Conservation (phyloP, 192 early-diverging fungal species). For the Coemansia sp. region DNA sequence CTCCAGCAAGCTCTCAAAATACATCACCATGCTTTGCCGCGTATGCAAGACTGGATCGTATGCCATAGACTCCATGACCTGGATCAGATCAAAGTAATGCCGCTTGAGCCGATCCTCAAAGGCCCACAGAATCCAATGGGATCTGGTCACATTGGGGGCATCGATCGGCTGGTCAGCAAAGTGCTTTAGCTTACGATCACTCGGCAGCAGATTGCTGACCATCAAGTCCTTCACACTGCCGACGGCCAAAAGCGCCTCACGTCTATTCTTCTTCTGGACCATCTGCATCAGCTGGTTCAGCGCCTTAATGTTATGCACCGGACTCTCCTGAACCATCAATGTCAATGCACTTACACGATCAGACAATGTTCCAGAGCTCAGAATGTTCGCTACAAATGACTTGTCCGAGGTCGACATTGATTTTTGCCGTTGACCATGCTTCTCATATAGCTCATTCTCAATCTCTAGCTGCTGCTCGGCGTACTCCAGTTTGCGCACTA, state of each 20-base stretch:
- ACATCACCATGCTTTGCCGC: conserved; percentile 73
- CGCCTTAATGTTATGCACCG: conserved; percentile 73
- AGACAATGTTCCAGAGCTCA: conserved; percentile 87
- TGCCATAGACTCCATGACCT: conserved; percentile 79
- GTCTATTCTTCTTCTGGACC: conserved; percentile 86
- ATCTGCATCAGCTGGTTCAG: conserved; percentile 77
- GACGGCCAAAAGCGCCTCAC: conserved; percentile 82
- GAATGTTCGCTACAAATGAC: conserved; percentile 81
- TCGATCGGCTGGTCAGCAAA: conserved; percentile 87
- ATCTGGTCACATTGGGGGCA: conserved; percentile 56
- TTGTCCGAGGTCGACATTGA: conserved; percentile 74
- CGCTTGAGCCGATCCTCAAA: conserved; percentile 95
- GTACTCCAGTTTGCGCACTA: conserved; percentile 34
- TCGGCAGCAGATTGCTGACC: conserved; percentile 71
- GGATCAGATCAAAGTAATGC: conserved; percentile 85
- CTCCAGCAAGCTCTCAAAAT: conserved; percentile 73
- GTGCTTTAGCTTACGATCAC: conserved; percentile 81
- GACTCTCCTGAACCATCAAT: conserved; percentile 87
- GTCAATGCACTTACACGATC: conserved; percentile 94
- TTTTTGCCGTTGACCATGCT: conserved; percentile 48
- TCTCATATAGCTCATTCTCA: conserved; percentile 63
- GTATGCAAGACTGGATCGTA: conserved; percentile 86
- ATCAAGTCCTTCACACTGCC: conserved; percentile 89
- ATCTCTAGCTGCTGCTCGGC: conserved; percentile 64
- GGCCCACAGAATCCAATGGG: conserved; percentile 85